Evolutionary conservation across 2,329 filamentous ascomycete species (phyloP), one percentile per base, ranked within the genome.

Genomic region (Trichoderma afroharzianum): DNA sequence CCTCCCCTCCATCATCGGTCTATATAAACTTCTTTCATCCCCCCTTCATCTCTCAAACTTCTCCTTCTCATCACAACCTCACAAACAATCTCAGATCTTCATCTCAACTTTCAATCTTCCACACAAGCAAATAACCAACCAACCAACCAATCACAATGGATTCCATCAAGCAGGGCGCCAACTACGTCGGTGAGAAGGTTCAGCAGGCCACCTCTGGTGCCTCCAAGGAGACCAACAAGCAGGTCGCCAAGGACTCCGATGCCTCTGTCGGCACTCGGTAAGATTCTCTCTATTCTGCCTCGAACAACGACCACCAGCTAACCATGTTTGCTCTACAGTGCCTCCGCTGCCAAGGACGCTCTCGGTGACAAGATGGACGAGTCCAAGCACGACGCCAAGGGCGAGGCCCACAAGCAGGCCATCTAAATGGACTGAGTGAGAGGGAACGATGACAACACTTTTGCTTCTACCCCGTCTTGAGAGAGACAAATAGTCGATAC

Each of bases 191-290:
- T 74, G 90, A 91, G 85, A 83, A 84, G 77, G 81, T 89, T 79
- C 85, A 91, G 84, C 83, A 90, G 80, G 83, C 84, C 73, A 79
- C 84, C 74, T 83, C 83, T 73, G 85, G 86, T 75, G 83, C 87
- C 73, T 88, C 85, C 83, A 92, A 92, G 88, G 89, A 91, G 83
- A 84, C 84, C 84, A 92, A 92, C 88, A 91, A 92, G 88, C 79
- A 86, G 75, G 85, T 89, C 75, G 90, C 90, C 81, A 91, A 92
- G 86, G 88, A 89, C 79, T 80, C 76, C 80, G 82, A 90, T 78
- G 85, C 84, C 73, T 74, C 76, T 75, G 6, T 89, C 71, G 79
- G 82, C 78, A 89, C 86, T 79, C 89, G 90, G 84, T 86, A 80
- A 77, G 82, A 62, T 53, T 12, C n/a, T 53, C 11, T 11, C 6